Percentiles rank a stretch among this genome's conserved stretches.
Conservation (phyloP, 164 flowering plant species). For the Piper betle region DNA sequence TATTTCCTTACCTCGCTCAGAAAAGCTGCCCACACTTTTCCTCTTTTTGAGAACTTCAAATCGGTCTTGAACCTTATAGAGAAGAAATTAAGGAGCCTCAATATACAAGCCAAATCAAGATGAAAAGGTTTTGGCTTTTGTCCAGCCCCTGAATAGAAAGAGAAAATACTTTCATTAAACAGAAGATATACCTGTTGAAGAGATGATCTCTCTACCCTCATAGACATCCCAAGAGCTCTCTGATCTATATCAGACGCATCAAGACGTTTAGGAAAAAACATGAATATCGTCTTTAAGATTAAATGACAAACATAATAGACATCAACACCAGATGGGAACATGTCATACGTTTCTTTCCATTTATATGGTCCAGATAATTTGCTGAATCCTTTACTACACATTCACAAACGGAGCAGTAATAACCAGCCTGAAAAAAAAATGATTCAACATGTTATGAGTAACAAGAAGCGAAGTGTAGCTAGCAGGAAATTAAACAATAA, state of each 20-base stretch:
- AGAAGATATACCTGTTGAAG: constrained; percentile 53
- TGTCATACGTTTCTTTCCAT: constrained; percentile 90
- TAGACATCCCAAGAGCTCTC: constrained; percentile 97
- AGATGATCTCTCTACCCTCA: constrained; percentile 91
- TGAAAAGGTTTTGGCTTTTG: background rate
- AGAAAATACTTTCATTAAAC: background rate
- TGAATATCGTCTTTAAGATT: background rate
- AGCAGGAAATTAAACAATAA: background rate
- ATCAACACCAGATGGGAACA: background rate
- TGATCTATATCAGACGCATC: constrained; percentile 40
- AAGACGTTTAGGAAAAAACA: background rate
- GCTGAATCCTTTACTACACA: constrained; percentile 99
- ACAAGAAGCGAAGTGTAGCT: background rate
- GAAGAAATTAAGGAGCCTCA: background rate
- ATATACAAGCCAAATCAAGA: background rate
- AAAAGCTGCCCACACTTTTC: constrained; percentile 54
- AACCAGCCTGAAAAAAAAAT: constrained; percentile 59
- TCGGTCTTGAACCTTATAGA: constrained; percentile 69
- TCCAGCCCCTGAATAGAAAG: background rate
- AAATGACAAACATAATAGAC: background rate
- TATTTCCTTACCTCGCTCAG: constrained; percentile 58
- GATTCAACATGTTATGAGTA: background rate
- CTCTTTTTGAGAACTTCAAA: constrained; percentile 86
- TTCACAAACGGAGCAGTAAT: constrained; percentile 83
- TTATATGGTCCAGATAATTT: constrained; percentile 94